Base-by-base conservation (phyloP, 768 basidiomycete species). In the Tylopilus subfusipes region DNA sequence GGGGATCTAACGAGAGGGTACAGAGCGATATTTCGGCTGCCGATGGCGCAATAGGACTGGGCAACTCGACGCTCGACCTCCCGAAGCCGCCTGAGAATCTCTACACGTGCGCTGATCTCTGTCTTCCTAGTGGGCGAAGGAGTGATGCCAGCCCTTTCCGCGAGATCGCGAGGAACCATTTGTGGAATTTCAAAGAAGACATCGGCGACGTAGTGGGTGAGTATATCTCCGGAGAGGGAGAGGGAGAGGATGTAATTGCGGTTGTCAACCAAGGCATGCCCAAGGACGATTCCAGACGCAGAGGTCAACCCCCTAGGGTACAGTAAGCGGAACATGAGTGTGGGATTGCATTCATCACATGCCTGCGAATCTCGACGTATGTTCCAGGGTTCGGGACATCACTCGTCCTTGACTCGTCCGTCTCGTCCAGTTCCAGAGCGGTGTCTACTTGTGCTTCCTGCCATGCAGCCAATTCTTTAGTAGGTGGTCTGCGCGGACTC, bases 11-110 rank as follows among this genome's bases (percentile, higher is more conserved):
- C 68, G 9, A 64, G 51, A 16, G 73, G 64, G 61, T 89, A 86
- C 16, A 74, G 60, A 2, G 54, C 48, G 11, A 54, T 45, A 43
- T 73, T 68, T 21, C 63, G 61, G 25, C 63, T 55, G 9, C 64
- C 62, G 21, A 72, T 63, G 42, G 78, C 53, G 57, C 78, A 70
- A 47, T 68, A 59, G 24, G 75, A 73, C 34, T 62, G 66, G 43
- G 86, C 82, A 7, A 84, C 66, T 1, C 70, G 68, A 36, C 73
- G 75, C 51, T 81, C 76, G 22, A 90, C 64, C 5, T 75, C 68
- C 19, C 84, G 80, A 21, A 93, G 62, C n/a, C 72, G 74, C 61
- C 77, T 81, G 24, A 90, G 75, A 19, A 86, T 78, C 50, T 82
- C 76, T 4, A 90, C 76, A 3, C 93, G 79, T 3, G 91, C 90